These are phyloP conservation scores for Davidsoniella eucalypti DNA, from an alignment of 2,329 filamentous ascomycete genomes.

Conservation along the genomic window DNA sequence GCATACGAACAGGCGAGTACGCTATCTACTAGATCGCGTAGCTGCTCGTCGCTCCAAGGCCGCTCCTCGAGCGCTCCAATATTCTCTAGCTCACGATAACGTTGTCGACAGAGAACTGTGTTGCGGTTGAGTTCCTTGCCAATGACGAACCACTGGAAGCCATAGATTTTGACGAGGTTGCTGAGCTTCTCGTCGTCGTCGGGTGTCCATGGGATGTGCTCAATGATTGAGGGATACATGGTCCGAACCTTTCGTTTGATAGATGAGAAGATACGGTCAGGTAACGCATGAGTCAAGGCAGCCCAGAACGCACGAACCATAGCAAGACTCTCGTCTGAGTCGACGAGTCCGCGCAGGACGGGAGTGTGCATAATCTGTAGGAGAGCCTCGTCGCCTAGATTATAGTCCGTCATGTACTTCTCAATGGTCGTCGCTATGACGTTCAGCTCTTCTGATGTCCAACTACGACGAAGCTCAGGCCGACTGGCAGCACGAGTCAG, in stretches of 20 bases:
- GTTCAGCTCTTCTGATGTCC: constrained; percentile 5
- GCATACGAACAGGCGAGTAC: constrained; percentile 6
- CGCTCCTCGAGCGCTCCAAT: neutral
- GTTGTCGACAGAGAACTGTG: constrained; percentile 6
- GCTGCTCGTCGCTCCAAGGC: constrained; percentile 4
- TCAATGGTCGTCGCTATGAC: neutral
- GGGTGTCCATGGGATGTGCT: constrained; percentile 1
- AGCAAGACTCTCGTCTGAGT: neutral
- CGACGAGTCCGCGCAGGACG: constrained; percentile 8
- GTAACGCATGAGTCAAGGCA: constrained; percentile 1
- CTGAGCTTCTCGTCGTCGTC: constrained; percentile 3
- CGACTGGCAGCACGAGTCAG: neutral
- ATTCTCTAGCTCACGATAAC: constrained; percentile 5
- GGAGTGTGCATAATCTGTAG: constrained; percentile 8
- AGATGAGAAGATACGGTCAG: constrained; percentile 4
- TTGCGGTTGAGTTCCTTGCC: constrained; percentile 5
- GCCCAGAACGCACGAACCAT: constrained; percentile 5
- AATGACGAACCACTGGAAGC: constrained; percentile 6
- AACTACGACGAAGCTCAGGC: neutral
- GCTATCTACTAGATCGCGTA: constrained; percentile 4
- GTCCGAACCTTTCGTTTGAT: constrained; percentile 5
- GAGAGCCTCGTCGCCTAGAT: constrained; percentile 2
- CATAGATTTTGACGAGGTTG: neutral
- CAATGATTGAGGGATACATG: constrained; percentile 2
- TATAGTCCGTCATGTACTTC: neutral